Evolutionary conservation across 1,284 basidiomycete genomes (phyloP).

Genomic region (Austropuccinia psidii): DNA sequence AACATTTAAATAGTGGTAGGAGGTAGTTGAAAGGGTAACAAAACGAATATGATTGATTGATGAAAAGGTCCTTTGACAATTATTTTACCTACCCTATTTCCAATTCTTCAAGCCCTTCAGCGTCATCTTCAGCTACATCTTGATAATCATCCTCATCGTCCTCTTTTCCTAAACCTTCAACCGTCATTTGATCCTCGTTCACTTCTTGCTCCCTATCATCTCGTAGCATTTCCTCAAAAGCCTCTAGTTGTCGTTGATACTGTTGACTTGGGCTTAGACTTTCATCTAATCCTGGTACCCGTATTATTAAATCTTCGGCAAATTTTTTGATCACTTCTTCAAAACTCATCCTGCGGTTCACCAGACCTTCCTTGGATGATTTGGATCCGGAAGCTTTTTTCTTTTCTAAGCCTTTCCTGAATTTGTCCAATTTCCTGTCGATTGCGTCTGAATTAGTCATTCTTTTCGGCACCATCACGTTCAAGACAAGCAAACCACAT

Average conservation of each 20-base stretch:
- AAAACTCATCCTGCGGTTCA: not conserved
- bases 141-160: too few species aligned
- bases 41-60: too few species aligned
- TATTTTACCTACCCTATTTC: too few species aligned
- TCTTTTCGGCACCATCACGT: not conserved
- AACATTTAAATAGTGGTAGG: too few species aligned
- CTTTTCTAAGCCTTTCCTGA: not conserved
- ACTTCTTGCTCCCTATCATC: constrained; percentile 34
- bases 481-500: too few species aligned
- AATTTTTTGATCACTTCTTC: constrained; percentile 12
- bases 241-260: constrained; percentile 2
- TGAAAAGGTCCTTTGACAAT: too few species aligned
- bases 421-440: constrained; percentile 32
- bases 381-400: not conserved
- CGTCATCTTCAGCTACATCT: too few species aligned
- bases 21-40: too few species aligned
- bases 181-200: too few species aligned
- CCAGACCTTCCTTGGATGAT: constrained; percentile 2
- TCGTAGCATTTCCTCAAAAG: constrained; percentile 14
- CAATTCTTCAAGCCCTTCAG: too few species aligned
- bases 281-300: constrained; percentile 9
- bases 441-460: not conserved
- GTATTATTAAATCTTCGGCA: not conserved
- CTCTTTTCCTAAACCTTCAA: too few species aligned
- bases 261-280: not conserved